Base-by-base conservation (phyloP, 2,329 filamentous ascomycete species). In the Diaporthe capsici region DNA sequence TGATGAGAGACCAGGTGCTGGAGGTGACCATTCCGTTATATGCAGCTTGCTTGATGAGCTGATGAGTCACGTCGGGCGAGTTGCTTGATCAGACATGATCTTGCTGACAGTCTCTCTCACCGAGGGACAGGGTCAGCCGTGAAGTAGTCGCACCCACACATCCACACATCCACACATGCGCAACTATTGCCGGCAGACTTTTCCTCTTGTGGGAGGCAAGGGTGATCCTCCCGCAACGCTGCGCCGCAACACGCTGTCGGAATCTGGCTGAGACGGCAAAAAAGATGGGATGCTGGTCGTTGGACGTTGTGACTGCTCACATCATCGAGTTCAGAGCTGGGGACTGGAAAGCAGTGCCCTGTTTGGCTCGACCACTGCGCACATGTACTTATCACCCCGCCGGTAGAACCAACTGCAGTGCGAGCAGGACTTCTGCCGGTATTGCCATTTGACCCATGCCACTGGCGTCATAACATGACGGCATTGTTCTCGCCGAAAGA, bases 401-500 rank as follows among this genome's bases (percentile, higher is more conserved):
- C 15, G 25, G 37, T 39, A 39, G 37, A 10, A 39, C 37, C 37
- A 39, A 39, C 37, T 13, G 37, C 37, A 2, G 4, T 39, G 37
- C 37, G 37, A 13, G 12, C 12, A 39, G 37, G 10, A 34, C 34
- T 31, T 28, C 25, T 31, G 12, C 47, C 47, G 10, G 0, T 9
- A 47, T 31, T 47, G 39, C 9, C 60, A 47, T 47, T 47, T 25
- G 34, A 31, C 9, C 47, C 65, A 68, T 68, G 65, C 47, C 65
- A 39, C 65, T 68, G 65, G 65, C 65, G 65, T 68, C 65, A 68
- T 53, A 53, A 22, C 31, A 68, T 39, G 63, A 51, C 63, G 63
- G 63, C 63, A 68, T 37, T 53, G 7, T 3, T 25, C 47, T 53
- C 22, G 13, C 47, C 31, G 63, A 25, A 4, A 22, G 31, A 63